A percentile compares a stretch with the other conserved stretches of the same genome.
Evolutionary conservation across 1,139 yeast species (phyloP).

Genomic region (Hansenula sp.): DNA sequence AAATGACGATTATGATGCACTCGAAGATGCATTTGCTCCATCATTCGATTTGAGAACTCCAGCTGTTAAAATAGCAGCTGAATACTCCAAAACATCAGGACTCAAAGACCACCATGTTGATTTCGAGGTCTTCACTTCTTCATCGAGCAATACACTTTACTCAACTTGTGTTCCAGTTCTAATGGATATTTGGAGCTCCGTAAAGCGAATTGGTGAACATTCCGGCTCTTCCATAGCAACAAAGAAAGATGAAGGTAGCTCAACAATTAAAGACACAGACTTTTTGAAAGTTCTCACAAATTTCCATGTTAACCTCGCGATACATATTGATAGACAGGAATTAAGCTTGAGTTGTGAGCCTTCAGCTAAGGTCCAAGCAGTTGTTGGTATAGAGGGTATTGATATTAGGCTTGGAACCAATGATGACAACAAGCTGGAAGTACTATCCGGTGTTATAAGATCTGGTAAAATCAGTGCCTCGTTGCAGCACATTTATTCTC

Average conservation of each 20-base stretch:
- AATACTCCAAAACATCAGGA: conserved; percentile 29
- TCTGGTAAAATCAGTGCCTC: conserved; percentile 59
- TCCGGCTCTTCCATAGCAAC: not conserved
- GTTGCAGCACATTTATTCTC: conserved; percentile 84
- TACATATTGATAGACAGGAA: conserved; percentile 69
- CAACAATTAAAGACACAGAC: conserved; percentile 23
- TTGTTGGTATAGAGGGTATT: conserved; percentile 68
- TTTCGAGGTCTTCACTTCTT: conserved; percentile 57
- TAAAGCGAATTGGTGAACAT: conserved; percentile 32
- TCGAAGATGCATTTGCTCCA: conserved; percentile 40
- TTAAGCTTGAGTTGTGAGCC: conserved; percentile 87
- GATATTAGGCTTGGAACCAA: conserved; percentile 56
- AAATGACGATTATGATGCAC: conserved; percentile 36
- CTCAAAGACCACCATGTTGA: conserved; percentile 39
- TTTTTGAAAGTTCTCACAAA: conserved; percentile 40
- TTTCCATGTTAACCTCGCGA: conserved; percentile 60
- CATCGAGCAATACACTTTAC: conserved; percentile 67
- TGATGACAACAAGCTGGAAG: conserved; percentile 35
- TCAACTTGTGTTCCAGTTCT: conserved; percentile 81
- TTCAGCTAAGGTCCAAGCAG: conserved; percentile 86
- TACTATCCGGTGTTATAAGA: conserved; percentile 41
- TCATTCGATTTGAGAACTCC: conserved; percentile 75
- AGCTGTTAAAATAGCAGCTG: conserved; percentile 56
- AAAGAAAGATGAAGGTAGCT: not conserved
- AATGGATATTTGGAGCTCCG: conserved; percentile 49